Conservation (phyloP, 768 basidiomycete species). For the Butyriboletus loyo region DNA sequence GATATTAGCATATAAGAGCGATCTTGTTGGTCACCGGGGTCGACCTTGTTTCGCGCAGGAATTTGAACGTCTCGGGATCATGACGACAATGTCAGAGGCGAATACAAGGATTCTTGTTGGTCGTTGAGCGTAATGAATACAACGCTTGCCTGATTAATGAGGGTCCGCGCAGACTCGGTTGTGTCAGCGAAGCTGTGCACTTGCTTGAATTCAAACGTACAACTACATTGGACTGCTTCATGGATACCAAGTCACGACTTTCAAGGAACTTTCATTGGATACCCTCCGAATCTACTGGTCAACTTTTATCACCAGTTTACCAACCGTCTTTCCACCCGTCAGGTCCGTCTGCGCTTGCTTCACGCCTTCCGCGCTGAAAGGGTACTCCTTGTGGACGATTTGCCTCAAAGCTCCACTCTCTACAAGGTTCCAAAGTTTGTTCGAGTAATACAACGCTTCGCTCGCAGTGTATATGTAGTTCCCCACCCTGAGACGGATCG, state of each 20-base stretch:
- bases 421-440: conserved; percentile 61
- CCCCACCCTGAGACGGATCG: conserved; percentile 45
- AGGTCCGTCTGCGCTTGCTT: conserved; percentile 77
- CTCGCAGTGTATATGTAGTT: conserved; percentile 75
- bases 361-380: conserved; percentile 79
- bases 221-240: conserved; percentile 1
- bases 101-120: conserved; percentile 23
- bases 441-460: conserved; percentile 66
- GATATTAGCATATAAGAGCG: conserved; percentile 19
- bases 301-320: conserved; percentile 84
- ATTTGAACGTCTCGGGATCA: conserved; percentile 15
- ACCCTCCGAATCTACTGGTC: conserved; percentile 12
- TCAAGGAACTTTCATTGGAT: neutral
- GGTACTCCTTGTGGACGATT: conserved; percentile 72
- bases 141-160: conserved; percentile 24
- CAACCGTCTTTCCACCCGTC: conserved; percentile 70
- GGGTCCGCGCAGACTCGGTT: neutral
- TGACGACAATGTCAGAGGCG: conserved; percentile 17
- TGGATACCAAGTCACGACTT: neutral
- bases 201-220: neutral
- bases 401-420: conserved; percentile 59
- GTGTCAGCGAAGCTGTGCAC: neutral
- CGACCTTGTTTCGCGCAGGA: conserved; percentile 23
- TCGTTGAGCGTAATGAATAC: conserved; percentile 16
- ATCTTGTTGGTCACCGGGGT: conserved; percentile 14